Base-by-base conservation (phyloP, 2,329 filamentous ascomycete species). In the Lachnellula arida region DNA sequence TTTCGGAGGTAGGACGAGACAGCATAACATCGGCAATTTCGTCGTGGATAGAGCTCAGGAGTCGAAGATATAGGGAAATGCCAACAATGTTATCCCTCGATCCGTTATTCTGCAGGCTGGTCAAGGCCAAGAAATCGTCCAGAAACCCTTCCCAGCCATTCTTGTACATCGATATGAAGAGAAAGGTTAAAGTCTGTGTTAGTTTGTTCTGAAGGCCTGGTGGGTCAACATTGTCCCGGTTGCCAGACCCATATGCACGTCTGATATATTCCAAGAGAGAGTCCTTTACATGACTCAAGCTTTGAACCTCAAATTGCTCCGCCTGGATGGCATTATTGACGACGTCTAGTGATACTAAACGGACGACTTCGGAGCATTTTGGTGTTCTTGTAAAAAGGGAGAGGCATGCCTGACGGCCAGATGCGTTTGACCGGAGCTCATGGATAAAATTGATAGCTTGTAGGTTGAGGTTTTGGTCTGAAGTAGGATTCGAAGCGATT, bases 21-120 rank as follows among this genome's bases (percentile, higher is more conserved):
- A 97, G 81, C 62, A 97, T 80, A 65, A 94, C 86, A 74, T 99
- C 94, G 61, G 93, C 94, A 67, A 99, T 97, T 73, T 99, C 94
- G 67, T 99, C 94, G 69, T 99, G 94, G 47, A 99, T 87, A 35
- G 92, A 94, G 62, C 87, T 83, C 47, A 97, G 80, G 61, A 97
- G 85, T 51, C 93, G 88, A 54, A 99, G 81, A 74, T 97, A 97
- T 65, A 99, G 84, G 35, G 92, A 77, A 48, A 94, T 88, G 3
- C 90, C 93, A 1, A 81, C 71, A 39, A 84, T 74, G 69, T 96
- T 96, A 69, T 91, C 85, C 61, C 78, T 81, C 44, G 74, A 73
- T 49, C 78, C 76, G 62, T 82, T 82, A 60, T 83, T 80, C 23
- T 81, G 76, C 28, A 80, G 74, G 57, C 81, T 82, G 6, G 92